Percentiles rank a stretch among this genome's conserved stretches.
Conservation (phyloP, 169 alveolate species). For the Eimeria mitis region DNA sequence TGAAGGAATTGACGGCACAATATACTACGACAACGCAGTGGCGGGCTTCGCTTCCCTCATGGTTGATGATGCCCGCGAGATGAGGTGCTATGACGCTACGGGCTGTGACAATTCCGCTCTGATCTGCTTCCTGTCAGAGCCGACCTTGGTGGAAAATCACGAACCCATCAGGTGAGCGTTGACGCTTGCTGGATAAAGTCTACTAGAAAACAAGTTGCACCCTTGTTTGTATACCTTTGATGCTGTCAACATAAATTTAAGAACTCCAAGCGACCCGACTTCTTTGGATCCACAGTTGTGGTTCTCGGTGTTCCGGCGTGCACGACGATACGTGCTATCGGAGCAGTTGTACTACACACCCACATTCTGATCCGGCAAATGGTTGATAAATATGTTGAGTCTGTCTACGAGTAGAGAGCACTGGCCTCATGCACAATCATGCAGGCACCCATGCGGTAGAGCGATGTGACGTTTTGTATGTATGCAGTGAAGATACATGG, state of each 20-base stretch:
- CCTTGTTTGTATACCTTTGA: neutral
- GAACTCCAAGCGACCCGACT: neutral
- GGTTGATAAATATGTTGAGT: neutral
- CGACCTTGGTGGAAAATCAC: neutral
- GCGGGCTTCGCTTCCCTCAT: slow-evolving; percentile 47
- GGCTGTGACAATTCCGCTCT: slow-evolving; percentile 23
- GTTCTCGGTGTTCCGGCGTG: neutral
- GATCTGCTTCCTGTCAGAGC: slow-evolving; percentile 1
- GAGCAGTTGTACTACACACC: neutral
- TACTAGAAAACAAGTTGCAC: neutral
- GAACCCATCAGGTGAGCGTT: slow-evolving; percentile 20
- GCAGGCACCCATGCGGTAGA: neutral
- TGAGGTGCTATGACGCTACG: slow-evolving; percentile 50
- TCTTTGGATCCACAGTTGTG: neutral
- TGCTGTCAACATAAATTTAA: neutral
- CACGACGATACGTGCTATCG: neutral
- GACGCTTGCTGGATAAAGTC: neutral
- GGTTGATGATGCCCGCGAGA: slow-evolving; percentile 13
- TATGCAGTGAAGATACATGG: neutral
- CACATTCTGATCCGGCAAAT: neutral
- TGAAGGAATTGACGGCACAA: neutral
- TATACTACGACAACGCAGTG: slow-evolving; percentile 35
- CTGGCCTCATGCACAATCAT: neutral
- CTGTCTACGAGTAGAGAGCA: neutral
- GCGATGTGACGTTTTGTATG: neutral